phyloP scores from a whole-genome alignment of 2,329 filamentous ascomycete species.

The Cladosporium sp. region DNA sequence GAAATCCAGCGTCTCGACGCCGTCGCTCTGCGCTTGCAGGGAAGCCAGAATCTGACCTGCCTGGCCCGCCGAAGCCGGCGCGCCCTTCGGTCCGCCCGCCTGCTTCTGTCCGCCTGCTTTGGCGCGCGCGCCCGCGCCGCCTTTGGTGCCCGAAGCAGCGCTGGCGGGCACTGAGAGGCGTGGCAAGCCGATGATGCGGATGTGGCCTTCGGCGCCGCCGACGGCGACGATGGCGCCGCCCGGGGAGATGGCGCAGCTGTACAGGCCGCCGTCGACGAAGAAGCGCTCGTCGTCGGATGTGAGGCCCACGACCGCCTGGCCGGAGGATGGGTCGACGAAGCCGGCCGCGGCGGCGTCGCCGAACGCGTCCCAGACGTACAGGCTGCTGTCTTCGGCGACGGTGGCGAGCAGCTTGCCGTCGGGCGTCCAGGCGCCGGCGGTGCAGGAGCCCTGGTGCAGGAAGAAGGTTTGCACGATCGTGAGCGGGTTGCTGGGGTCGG shows the following conservation, averaged over 20 bases:
- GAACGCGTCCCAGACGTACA: slow-evolving; percentile 93
- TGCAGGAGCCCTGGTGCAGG: slow-evolving; percentile 79
- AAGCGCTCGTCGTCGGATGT: slow-evolving; percentile 85
- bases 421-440: slow-evolving; percentile 84
- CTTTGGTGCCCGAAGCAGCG: slow-evolving; percentile 30
- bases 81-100: slow-evolving; percentile 35
- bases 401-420: slow-evolving; percentile 85
- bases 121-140: slow-evolving; percentile 43
- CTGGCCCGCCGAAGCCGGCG: slow-evolving; percentile 45
- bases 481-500: slow-evolving; percentile 58
- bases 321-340: slow-evolving; percentile 47
- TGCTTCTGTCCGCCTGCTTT: slow-evolving; percentile 47
- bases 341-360: slow-evolving; percentile 67
- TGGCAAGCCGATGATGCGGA: slow-evolving; percentile 81
- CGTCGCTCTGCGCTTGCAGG: slow-evolving; percentile 72
- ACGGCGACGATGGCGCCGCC: slow-evolving; percentile 75
- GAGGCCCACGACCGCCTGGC: slow-evolving; percentile 67
- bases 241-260: slow-evolving; percentile 79
- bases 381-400: slow-evolving; percentile 79
- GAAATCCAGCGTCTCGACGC: slow-evolving; percentile 73
- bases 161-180: slow-evolving; percentile 43
- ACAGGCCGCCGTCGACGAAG: slow-evolving; percentile 84
- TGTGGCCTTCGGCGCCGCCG: slow-evolving; percentile 80
- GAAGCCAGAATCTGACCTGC: slow-evolving; percentile 74
- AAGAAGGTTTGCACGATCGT: slow-evolving; percentile 90